These are phyloP conservation scores for Coemansia sp. DNA, from an alignment of 192 early-diverging fungal genomes.

Conservation along the genomic window DNA sequence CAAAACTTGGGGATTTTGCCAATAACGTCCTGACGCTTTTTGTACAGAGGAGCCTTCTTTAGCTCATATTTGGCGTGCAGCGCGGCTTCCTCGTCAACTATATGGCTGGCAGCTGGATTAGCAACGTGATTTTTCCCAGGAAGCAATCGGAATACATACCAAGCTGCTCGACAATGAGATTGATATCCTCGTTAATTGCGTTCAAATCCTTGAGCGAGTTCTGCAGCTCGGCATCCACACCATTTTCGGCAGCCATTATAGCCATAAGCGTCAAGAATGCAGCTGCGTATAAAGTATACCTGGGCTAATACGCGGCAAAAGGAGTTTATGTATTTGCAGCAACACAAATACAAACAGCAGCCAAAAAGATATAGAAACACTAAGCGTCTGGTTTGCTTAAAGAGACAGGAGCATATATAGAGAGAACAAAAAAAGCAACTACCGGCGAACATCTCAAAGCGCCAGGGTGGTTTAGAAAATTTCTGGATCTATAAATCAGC, in stretches of 20 bases:
- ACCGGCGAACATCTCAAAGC: neutral
- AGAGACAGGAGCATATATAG: too few species aligned
- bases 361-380: too few species aligned
- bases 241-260: conserved; percentile 33
- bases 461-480: conserved; percentile 5
- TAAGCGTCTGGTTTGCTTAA: too few species aligned
- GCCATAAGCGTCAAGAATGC: too few species aligned
- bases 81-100: conserved; percentile 51
- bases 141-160: conserved; percentile 10
- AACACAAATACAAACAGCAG: too few species aligned
- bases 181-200: conserved; percentile 38
- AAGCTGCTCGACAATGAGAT: conserved; percentile 45
- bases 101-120: neutral
- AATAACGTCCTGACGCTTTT: conserved; percentile 57
- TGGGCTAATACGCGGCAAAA: too few species aligned
- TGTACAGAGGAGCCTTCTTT: conserved; percentile 46
- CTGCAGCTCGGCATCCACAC: conserved; percentile 23
- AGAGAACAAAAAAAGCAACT: conserved; percentile 7
- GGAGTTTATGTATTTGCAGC: too few species aligned
- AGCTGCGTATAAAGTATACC: too few species aligned
- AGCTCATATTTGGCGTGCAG: conserved; percentile 55
- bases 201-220: conserved; percentile 28
- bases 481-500: conserved; percentile 6
- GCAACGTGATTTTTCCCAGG: neutral
- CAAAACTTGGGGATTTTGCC: conserved; percentile 59